phyloP scores from a whole-genome alignment of 2,329 filamentous ascomycete genomes.

The Elsinoe perseae region DNA sequence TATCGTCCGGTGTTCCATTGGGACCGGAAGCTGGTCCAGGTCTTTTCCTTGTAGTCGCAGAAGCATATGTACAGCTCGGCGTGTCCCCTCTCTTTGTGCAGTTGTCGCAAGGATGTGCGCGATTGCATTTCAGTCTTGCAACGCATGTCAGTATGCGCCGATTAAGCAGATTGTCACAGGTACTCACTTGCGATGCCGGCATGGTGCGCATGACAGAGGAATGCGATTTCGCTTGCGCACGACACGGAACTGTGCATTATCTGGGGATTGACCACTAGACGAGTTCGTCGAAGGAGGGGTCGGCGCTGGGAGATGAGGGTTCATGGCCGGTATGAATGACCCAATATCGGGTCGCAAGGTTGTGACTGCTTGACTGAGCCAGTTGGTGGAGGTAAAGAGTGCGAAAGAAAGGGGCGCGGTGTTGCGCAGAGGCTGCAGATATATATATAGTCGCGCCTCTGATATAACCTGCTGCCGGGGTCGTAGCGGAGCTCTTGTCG shows the following conservation, averaged over 20 bases:
- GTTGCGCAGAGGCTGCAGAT: not conserved
- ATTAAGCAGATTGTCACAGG: not conserved
- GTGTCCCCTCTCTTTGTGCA: slow-evolving; percentile 82
- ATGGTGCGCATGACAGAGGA: slow-evolving; percentile 84
- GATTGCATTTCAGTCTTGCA: slow-evolving; percentile 78
- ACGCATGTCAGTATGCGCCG: slow-evolving; percentile 31
- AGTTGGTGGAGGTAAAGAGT: no score
- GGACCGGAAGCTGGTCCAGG: slow-evolving; percentile 32
- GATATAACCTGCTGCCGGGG: not conserved
- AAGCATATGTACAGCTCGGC: slow-evolving; percentile 75
- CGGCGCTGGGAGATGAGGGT: slow-evolving; percentile 34
- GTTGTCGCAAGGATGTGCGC: slow-evolving; percentile 84
- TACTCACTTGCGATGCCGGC: slow-evolving; percentile 78
- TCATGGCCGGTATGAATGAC: not conserved
- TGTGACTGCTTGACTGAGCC: not conserved
- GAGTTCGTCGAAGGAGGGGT: slow-evolving; percentile 72
- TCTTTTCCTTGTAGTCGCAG: slow-evolving; percentile 63
- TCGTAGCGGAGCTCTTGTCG: not conserved
- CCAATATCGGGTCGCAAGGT: not conserved
- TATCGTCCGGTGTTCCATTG: slow-evolving; percentile 69
- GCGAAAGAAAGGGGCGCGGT: no score
- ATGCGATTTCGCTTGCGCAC: slow-evolving; percentile 88
- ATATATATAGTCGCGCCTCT: not conserved
- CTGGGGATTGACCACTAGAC: slow-evolving; percentile 71
- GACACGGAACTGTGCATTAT: slow-evolving; percentile 70